Percentiles rank a stretch among this genome's conserved stretches.
phyloP scores from a whole-genome alignment of 768 basidiomycete species.

The Rubroboletus pulcherrimus region DNA sequence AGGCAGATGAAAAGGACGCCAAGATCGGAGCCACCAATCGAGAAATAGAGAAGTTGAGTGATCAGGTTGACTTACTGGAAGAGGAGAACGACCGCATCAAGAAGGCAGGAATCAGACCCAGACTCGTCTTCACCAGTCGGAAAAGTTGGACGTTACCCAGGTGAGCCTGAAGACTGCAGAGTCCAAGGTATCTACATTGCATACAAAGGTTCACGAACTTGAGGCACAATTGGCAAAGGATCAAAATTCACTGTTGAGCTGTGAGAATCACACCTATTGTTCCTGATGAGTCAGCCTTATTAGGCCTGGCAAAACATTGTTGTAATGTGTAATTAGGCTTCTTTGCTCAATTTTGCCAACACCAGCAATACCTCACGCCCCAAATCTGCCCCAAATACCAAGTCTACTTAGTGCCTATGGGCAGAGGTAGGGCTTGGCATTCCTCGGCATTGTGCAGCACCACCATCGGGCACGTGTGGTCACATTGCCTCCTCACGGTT shows the following conservation, averaged over 20 bases:
- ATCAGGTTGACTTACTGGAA: conserved; percentile 80
- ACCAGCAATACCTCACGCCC: no score
- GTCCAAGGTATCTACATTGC: conserved; percentile 56
- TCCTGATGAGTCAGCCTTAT: no score
- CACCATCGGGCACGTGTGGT: no score
- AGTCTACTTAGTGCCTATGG: no score
- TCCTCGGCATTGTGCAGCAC: no score
- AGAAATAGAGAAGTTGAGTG: conserved; percentile 77
- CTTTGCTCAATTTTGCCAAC: no score
- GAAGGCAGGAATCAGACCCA: conserved; percentile 92
- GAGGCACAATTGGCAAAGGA: conserved; percentile 82
- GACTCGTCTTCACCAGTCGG: conserved; percentile 77
- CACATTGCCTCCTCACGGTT: no score
- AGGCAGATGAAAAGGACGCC: conserved; percentile 74
- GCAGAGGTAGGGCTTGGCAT: no score
- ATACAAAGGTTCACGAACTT: conserved; percentile 63
- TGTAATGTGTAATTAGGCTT: no score
- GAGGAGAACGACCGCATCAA: conserved; percentile 74
- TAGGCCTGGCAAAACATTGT: no score
- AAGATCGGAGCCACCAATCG: conserved; percentile 70
- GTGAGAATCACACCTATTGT: conserved; percentile 52
- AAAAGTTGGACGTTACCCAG: conserved; percentile 80
- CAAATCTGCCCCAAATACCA: no score
- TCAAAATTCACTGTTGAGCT: conserved; percentile 63
- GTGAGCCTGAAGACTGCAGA: conserved; percentile 63